These are phyloP conservation scores for Coniferiporia sulphurascens DNA, from an alignment of 1,284 basidiomycete genomes.

Conservation along the genomic window DNA sequence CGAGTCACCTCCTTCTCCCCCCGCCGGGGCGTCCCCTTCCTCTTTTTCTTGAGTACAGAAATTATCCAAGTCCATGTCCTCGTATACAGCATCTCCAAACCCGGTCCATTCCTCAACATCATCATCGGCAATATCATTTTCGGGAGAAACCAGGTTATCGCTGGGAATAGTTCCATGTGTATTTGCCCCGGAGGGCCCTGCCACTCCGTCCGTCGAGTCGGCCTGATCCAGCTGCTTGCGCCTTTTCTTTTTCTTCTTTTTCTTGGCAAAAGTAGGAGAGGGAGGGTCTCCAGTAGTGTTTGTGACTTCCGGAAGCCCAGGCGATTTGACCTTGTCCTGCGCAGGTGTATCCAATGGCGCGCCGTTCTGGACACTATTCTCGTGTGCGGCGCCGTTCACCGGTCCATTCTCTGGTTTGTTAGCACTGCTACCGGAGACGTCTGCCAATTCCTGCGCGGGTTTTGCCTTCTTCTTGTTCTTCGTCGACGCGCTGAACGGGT, in stretches of 20 bases:
- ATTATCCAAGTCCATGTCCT: no score
- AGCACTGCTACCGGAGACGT: background rate
- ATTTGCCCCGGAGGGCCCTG: slow-evolving; percentile 23
- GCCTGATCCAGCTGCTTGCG: slow-evolving; percentile 40
- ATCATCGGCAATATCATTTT: no score
- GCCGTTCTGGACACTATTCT: background rate
- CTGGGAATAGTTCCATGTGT: no score
- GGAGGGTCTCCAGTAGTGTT: background rate
- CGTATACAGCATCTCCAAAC: background rate
- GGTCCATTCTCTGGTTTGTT: no score
- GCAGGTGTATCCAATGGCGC: background rate
- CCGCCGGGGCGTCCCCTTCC: no score
- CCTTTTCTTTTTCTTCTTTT: slow-evolving; percentile 26
- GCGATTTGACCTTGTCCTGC: background rate
- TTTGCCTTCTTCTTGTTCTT: slow-evolving; percentile 14
- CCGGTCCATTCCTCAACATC: slow-evolving; percentile 5
- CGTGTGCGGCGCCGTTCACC: no score
- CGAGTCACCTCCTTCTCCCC: no score
- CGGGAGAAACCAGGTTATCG: no score
- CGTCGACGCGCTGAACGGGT: slow-evolving; percentile 14
- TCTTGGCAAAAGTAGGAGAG: background rate
- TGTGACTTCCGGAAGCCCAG: no score
- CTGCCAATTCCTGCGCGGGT: no score
- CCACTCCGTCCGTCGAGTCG: no score
- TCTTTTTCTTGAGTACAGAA: no score